Evolutionary conservation across 177 flowering plant species (phyloP).

Genomic region (Vitis hybrid): DNA sequence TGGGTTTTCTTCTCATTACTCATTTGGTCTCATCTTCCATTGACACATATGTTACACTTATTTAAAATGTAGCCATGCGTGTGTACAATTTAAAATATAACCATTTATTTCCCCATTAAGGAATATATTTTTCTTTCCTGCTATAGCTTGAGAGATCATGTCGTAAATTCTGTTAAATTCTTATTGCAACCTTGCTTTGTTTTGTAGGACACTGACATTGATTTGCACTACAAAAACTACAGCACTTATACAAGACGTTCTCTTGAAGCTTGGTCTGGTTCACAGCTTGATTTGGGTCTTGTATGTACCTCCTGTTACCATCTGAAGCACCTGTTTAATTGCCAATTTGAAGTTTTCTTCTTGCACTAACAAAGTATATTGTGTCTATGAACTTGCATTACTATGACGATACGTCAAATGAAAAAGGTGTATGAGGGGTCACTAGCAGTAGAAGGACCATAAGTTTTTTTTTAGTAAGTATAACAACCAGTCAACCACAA

Average conservation of each 20-base stretch:
- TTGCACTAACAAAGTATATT: too few relatives aligned
- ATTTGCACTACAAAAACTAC: conserved; percentile 61
- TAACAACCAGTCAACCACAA: too few relatives aligned
- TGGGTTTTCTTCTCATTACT: background rate
- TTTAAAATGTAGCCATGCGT: background rate
- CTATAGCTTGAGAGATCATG: background rate
- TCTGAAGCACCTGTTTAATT: background rate
- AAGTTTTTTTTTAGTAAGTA: too few relatives aligned
- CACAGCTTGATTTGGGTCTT: conserved; percentile 82
- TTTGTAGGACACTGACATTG: conserved; percentile 72
- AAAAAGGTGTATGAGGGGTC: too few relatives aligned
- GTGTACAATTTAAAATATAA: too few relatives aligned
- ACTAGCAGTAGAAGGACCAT: too few relatives aligned
- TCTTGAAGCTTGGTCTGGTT: conserved; percentile 89
- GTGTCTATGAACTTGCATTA: too few relatives aligned
- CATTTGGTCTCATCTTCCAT: background rate
- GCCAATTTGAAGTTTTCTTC: background rate
- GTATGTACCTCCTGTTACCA: conserved; percentile 44
- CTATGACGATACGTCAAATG: too few relatives aligned
- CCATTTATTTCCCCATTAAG: too few relatives aligned
- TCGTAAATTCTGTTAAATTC: background rate
- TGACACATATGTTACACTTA: background rate
- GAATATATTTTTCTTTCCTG: background rate
- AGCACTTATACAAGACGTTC: conserved; percentile 63
- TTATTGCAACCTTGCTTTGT: background rate